Percentiles rank a stretch among this genome's conserved stretches.
Evolutionary conservation across 2,329 filamentous ascomycete species (phyloP).

Genomic region (Fusarium vanettenii): DNA sequence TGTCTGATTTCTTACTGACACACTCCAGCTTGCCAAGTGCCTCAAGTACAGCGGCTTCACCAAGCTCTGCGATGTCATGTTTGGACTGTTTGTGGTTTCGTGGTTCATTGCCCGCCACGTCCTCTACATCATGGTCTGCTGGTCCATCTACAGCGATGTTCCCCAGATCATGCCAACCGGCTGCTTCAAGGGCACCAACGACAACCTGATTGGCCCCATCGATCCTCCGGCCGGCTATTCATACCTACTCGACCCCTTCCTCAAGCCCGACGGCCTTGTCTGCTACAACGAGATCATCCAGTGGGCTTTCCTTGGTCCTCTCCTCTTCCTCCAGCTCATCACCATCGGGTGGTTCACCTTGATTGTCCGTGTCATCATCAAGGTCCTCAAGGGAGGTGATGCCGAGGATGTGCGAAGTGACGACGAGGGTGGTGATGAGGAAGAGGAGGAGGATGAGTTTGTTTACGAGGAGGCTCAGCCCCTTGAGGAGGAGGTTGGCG

Average conservation of each 20-base stretch:
- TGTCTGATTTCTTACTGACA: conserved; percentile 66
- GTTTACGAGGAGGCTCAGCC: conserved; percentile 66
- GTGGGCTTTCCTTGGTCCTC: conserved; percentile 79
- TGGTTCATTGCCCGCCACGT: conserved; percentile 90
- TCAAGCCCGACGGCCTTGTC: conserved; percentile 76
- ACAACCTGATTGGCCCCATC: conserved; percentile 66
- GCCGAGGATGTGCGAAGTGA: conserved; percentile 92
- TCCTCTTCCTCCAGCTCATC: conserved; percentile 82
- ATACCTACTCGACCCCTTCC: conserved; percentile 81
- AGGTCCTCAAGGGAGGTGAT: conserved; percentile 79
- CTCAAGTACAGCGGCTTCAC: conserved; percentile 89
- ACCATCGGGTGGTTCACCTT: conserved; percentile 90
- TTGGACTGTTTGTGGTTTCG: conserved; percentile 84
- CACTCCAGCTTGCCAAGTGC: conserved; percentile 87
- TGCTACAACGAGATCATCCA: conserved; percentile 83
- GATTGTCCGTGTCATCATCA: conserved; percentile 85
- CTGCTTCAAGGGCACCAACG: conserved; percentile 74
- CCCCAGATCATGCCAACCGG: conserved; percentile 59
- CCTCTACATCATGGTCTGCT: conserved; percentile 82
- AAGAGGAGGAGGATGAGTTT: conserved; percentile 65
- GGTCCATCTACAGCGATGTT: conserved; percentile 62
- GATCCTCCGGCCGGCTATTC: conserved; percentile 61
- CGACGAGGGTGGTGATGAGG: conserved; percentile 74
- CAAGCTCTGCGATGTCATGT: conserved; percentile 81
- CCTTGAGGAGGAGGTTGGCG: conserved; percentile 80